Percentiles rank a stretch among this genome's conserved stretches.
These are phyloP conservation scores for Musa schizocarpa DNA, from an alignment of 176 grass and related monocot genomes.

Conservation along the genomic window DNA sequence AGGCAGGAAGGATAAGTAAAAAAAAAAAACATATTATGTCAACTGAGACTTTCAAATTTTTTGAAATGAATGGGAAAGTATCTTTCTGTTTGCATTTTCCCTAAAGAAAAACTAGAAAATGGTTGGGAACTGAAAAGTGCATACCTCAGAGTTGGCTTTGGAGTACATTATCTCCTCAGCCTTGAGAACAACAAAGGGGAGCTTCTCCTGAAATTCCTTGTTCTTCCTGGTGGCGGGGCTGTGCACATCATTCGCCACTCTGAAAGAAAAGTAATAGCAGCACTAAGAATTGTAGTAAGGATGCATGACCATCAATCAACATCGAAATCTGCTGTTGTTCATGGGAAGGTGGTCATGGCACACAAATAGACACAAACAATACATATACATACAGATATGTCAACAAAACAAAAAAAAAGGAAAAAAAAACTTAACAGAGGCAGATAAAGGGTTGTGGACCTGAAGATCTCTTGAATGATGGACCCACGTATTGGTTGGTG, in stretches of 20 bases:
- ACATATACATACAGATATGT: not conserved
- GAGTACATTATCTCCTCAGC: conserved; percentile 53
- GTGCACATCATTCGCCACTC: conserved; percentile 37
- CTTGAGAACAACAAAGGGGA: conserved; percentile 39
- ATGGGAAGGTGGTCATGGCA: not conserved
- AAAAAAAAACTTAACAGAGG: not conserved
- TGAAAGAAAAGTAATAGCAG: conserved; percentile 1
- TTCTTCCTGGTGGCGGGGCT: conserved; percentile 36
- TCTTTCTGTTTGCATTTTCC: too few species aligned
- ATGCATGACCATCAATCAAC: not conserved
- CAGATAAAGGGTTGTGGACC: not conserved
- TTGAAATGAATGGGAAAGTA: too few species aligned
- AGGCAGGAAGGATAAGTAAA: too few species aligned
- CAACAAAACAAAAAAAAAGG: not conserved
- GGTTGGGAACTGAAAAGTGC: not conserved
- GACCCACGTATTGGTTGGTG: conserved; percentile 40
- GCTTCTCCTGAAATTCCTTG: conserved; percentile 44
- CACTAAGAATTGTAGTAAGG: not conserved
- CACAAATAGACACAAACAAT: not conserved
- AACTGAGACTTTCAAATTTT: too few species aligned
- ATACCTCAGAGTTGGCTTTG: conserved; percentile 49
- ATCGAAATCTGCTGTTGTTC: not conserved
- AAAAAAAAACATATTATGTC: too few species aligned
- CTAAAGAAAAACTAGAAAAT: not conserved
- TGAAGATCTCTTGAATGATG: conserved; percentile 42